Conservation (phyloP, 2,329 filamentous ascomycete genomes). For the Hirsutella rhossiliensis region DNA sequence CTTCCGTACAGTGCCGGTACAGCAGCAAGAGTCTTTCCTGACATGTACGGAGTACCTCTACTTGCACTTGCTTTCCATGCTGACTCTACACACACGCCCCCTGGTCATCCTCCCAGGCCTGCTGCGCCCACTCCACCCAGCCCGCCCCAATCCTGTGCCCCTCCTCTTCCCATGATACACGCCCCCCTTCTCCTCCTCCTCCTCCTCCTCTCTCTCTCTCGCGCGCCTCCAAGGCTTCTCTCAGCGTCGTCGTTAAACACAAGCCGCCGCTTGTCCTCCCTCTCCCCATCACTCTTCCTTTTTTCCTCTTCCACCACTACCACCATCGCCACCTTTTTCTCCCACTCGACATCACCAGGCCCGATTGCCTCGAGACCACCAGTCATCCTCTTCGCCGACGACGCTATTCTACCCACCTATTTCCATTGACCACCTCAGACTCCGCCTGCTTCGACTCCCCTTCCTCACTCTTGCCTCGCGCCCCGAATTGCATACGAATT, state of each 20-base stretch:
- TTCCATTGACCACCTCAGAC: no score
- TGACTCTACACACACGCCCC: neutral
- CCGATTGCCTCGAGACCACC: no score
- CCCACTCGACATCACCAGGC: no score
- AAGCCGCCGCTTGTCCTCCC: no score
- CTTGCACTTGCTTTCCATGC: neutral
- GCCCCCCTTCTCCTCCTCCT: neutral
- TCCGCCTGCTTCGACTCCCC: no score
- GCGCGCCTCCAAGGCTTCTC: neutral
- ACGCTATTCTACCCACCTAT: no score
- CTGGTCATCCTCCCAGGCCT: neutral
- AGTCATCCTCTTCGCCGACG: no score
- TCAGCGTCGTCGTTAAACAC: neutral
- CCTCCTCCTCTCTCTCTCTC: neutral
- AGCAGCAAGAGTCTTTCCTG: neutral
- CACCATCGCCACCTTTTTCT: no score
- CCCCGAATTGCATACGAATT: neutral
- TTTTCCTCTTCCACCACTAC: no score
- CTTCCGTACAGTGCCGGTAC: no score
- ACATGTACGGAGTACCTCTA: neutral
- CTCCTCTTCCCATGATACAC: neutral
- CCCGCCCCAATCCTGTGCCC: neutral
- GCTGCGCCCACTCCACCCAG: neutral
- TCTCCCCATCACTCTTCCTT: no score
- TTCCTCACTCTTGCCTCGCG: neutral